A percentile compares a stretch with the other conserved stretches of the same genome.
These are phyloP conservation scores for Goffeauzyma gilvescens DNA, from an alignment of 768 basidiomycete species.

Conservation along the genomic window DNA sequence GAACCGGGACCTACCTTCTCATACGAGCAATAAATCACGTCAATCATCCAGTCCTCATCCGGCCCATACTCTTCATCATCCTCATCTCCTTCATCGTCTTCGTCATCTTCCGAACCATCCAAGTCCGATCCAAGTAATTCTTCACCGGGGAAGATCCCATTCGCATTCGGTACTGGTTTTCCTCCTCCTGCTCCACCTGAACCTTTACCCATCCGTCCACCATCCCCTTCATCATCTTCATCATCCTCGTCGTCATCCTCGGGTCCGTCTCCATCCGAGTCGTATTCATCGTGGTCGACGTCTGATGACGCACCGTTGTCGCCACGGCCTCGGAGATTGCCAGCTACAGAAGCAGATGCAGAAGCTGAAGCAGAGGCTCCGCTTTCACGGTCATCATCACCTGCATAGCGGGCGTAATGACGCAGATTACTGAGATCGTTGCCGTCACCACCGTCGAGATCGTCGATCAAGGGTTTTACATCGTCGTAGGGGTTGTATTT, in stretches of 20 bases:
- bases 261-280: neutral
- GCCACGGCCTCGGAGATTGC: neutral
- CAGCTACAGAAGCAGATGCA: neutral
- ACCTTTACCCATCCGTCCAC: neutral
- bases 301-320: neutral
- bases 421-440: neutral
- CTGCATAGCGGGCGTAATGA: neutral
- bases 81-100: constrained; percentile 48
- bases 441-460: neutral
- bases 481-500: too few relatives aligned
- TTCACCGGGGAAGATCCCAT: constrained; percentile 32
- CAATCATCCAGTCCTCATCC: constrained; percentile 46
- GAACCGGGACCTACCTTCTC: constrained; percentile 92
- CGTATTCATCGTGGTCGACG: constrained; percentile 2
- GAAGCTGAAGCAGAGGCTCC: neutral
- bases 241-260: constrained; percentile 8
- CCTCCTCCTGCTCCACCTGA: constrained; percentile 1
- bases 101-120: constrained; percentile 69
- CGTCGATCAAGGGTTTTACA: too few relatives aligned
- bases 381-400: neutral
- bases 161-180: constrained; percentile 23
- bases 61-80: too few relatives aligned
- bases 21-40: constrained; percentile 95
- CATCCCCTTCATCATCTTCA: constrained; percentile 9
- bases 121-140: constrained; percentile 93